A percentile compares a stretch with the other conserved stretches of the same genome.
Evolutionary conservation across 2,329 filamentous ascomycete genomes (phyloP).

Genomic region (Beauveria sp.): DNA sequence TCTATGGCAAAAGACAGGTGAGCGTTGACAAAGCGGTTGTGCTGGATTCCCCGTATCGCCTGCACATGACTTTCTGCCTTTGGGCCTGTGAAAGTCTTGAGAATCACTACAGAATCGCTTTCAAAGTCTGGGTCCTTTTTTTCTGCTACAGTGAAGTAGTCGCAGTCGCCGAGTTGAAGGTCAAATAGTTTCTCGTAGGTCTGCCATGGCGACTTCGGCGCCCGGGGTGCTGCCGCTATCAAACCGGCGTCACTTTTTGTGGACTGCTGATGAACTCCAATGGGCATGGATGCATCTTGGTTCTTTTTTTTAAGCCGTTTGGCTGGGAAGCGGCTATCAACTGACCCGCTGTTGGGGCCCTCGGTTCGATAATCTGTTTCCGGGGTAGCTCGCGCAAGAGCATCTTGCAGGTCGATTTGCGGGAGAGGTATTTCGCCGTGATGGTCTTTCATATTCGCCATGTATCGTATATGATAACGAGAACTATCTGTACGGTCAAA

Average conservation of each 20-base stretch:
- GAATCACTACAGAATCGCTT: neutral
- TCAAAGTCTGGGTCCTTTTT: neutral
- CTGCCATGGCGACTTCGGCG: neutral
- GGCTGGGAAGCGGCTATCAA: neutral
- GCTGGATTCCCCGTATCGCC: neutral
- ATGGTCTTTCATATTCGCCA: neutral
- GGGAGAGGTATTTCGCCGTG: neutral
- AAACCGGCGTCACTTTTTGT: neutral
- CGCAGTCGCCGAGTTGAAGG: neutral
- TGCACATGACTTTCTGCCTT: neutral
- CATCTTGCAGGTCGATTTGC: neutral
- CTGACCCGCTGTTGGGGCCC: neutral
- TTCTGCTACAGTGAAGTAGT: neutral
- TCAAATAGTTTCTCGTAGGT: neutral
- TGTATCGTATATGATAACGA: neutral
- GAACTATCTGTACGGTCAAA: neutral
- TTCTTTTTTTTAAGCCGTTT: neutral
- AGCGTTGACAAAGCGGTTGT: slow-evolving; percentile 1
- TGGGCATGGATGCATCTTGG: neutral
- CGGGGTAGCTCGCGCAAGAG: neutral
- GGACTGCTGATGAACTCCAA: neutral
- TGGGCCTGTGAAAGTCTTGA: neutral
- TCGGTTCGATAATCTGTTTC: neutral
- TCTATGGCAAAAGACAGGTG: neutral
- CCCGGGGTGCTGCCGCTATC: neutral